Base-by-base conservation (phyloP, 805 yeast genomes). In the Candida suzukii region DNA sequence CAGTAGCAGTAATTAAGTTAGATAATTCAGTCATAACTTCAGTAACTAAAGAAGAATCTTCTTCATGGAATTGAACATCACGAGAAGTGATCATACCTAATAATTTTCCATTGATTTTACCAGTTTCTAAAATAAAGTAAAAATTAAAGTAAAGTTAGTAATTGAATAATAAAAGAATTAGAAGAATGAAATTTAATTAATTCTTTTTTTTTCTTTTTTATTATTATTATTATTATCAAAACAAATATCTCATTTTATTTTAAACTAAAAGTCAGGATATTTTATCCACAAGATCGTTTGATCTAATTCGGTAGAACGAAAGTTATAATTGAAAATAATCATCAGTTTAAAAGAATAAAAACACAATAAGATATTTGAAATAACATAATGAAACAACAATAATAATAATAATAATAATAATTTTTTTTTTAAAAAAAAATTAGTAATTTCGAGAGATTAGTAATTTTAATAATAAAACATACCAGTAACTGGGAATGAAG, bases 401-500 rank as follows among this genome's bases (percentile, higher is more conserved):
- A n/a, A n/a, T n/a, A n/a, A n/a, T n/a, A n/a, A n/a, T n/a, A n/a
- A n/a, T n/a, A n/a, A 19, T 8, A 27, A 34, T 28, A 12, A 31
- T 27, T 29, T 2, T 32, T 26, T 29, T 5, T 11, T 14, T 5
- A 20, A 28, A 11, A 14, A 17, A 21, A n/a, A 28, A n/a, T n/a
- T n/a, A n/a, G n/a, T n/a, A n/a, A n/a, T n/a, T n/a, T n/a, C n/a
- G n/a, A 27, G 30, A 11, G n/a, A 27, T 18, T 20, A 21, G 24
- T 30, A 30, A 21, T 17, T 10, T 6, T 13, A 30, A n/a, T 18
- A 31, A 19, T 5, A 32, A 51, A 39, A 88, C 99, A 74, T 86
- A 93, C 98, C 96, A 68, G 99, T 93, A 64, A 93, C 96, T 53
- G 99, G 99, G 84, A 88, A 93, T 43, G 97, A 95, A 52, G 97